phyloP scores from a whole-genome alignment of 345 rosid genomes.

The Populus nigra region DNA sequence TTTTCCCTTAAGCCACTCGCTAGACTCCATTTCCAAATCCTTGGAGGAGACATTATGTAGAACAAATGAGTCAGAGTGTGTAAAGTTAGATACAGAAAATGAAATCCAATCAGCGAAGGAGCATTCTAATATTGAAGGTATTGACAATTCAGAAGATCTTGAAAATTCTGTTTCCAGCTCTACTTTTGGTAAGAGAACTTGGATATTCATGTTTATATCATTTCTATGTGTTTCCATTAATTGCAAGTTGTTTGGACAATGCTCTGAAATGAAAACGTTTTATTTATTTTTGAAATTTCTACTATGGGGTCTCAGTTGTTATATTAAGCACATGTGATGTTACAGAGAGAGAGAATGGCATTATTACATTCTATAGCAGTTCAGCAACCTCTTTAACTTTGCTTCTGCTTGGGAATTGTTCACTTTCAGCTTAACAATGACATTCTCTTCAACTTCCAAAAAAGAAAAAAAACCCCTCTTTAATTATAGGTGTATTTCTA shows the following conservation, averaged over 20 bases:
- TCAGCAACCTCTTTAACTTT: neutral
- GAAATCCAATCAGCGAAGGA: constrained; percentile 24
- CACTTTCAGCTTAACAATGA: neutral
- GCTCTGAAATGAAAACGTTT: neutral
- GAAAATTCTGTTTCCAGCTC: constrained; percentile 39
- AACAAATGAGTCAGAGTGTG: constrained; percentile 33
- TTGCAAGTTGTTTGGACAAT: constrained; percentile 1
- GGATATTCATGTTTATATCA: neutral
- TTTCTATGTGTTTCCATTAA: neutral
- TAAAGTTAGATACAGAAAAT: constrained; percentile 30
- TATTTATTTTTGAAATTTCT: no score
- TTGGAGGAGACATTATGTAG: constrained; percentile 35
- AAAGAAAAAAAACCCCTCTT: no score
- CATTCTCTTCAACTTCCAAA: neutral
- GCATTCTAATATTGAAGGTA: constrained; percentile 27
- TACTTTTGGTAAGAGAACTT: constrained; percentile 55
- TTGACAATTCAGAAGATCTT: constrained; percentile 33
- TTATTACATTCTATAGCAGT: neutral
- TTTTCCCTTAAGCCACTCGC: constrained; percentile 56
- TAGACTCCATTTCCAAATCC: constrained; percentile 45
- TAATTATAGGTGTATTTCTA: neutral
- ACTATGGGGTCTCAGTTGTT: no score
- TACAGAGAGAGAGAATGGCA: neutral
- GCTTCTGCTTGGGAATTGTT: neutral
- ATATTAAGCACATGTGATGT: no score